phyloP scores from a whole-genome alignment of 495 filamentous ascomycete species.

The Bacidia rubella region DNA sequence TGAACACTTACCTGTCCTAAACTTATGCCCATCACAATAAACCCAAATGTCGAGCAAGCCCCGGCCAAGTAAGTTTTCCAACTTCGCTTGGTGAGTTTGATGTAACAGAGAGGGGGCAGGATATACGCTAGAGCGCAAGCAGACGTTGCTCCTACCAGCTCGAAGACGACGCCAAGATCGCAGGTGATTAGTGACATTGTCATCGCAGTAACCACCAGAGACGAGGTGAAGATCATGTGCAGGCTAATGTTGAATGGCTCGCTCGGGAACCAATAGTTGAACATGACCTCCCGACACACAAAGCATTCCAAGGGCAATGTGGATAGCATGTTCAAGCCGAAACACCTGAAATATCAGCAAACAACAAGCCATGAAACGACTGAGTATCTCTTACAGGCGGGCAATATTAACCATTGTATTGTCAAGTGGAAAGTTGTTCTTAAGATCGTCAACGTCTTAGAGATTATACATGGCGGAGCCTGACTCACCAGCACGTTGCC shows the following conservation, averaged over 20 bases:
- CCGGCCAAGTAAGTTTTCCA: conserved; percentile 64
- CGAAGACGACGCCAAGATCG: conserved; percentile 87
- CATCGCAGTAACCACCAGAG: conserved; percentile 69
- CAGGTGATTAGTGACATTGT: conserved; percentile 66
- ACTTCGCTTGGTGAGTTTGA: conserved; percentile 70
- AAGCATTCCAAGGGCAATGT: conserved; percentile 93
- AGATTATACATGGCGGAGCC: not conserved
- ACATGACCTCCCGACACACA: conserved; percentile 93
- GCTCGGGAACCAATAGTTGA: conserved; percentile 76
- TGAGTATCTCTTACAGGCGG: conserved; percentile 45
- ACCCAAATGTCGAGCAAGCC: conserved; percentile 59
- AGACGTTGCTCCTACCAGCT: conserved; percentile 87
- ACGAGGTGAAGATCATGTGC: conserved; percentile 72
- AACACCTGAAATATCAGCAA: conserved; percentile 40
- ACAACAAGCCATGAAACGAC: not conserved
- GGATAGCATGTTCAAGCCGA: conserved; percentile 96
- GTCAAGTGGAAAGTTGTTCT: conserved; percentile 82
- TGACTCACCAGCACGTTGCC: conserved; percentile 62
- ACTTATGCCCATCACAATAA: conserved; percentile 72
- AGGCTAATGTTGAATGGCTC: conserved; percentile 70
- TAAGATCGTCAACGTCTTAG: not conserved
- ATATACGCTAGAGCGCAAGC: conserved; percentile 92
- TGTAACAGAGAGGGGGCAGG: conserved; percentile 84
- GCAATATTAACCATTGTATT: conserved; percentile 91
- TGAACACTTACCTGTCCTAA: conserved; percentile 8